phyloP scores from a whole-genome alignment of 164 flowering plant species.

The Akebia trifoliata region DNA sequence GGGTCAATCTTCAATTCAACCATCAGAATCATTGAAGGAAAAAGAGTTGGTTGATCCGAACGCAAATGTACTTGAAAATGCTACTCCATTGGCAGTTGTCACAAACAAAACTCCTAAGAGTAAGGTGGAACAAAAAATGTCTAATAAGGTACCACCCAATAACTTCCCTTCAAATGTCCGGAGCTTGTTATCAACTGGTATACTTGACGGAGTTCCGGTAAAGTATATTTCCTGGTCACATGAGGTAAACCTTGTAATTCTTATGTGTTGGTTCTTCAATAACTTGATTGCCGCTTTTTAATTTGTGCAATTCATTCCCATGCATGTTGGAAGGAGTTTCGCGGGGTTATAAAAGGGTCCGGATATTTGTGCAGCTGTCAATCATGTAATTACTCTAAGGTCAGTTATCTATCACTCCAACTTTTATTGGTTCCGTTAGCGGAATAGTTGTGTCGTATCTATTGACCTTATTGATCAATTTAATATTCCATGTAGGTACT shows the following conservation, averaged over 20 bases:
- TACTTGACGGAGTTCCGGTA: conserved; percentile 74
- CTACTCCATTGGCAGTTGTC: conserved; percentile 16
- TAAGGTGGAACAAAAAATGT: conserved; percentile 34
- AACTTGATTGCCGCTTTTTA: background rate
- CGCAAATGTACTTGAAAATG: conserved; percentile 6
- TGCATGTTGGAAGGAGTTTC: conserved; percentile 42
- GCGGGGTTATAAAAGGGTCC: conserved; percentile 61
- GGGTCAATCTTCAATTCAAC: conserved; percentile 31
- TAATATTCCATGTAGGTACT: conserved; percentile 33
- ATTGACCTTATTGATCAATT: background rate
- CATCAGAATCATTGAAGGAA: conserved; percentile 20
- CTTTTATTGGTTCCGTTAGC: background rate
- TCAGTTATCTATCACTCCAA: conserved; percentile 13
- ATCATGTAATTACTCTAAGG: conserved; percentile 55
- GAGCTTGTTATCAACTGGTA: conserved; percentile 63
- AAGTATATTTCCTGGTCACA: conserved; percentile 55
- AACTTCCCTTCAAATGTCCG: conserved; percentile 66
- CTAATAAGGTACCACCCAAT: conserved; percentile 50
- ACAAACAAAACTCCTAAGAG: conserved; percentile 25
- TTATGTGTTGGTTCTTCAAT: background rate
- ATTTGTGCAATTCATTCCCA: conserved; percentile 3
- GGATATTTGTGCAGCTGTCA: conserved; percentile 77
- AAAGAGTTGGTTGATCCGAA: conserved; percentile 25
- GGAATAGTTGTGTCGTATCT: background rate
- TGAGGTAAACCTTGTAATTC: conserved; percentile 38